Percentiles rank a stretch among this genome's conserved stretches.
phyloP scores from a whole-genome alignment of 1,139 yeast genomes.

The Blastobotrys petasosporus region DNA sequence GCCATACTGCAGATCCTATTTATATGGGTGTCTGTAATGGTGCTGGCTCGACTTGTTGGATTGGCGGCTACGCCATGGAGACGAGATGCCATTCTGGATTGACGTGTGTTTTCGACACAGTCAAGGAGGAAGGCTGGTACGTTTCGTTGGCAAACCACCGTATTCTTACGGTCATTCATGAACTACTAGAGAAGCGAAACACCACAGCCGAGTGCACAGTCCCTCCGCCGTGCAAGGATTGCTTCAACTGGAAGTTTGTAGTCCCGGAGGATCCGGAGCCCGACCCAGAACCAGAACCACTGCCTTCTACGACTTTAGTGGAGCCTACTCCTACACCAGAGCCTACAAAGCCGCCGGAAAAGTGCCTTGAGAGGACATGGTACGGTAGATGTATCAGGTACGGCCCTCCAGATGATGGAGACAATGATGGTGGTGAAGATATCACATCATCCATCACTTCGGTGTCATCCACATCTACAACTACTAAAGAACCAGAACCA shows the following conservation, averaged over 20 bases:
- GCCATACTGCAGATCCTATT: conserved; percentile 96
- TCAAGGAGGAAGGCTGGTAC: conserved; percentile 85
- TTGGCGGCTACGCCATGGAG: conserved; percentile 97
- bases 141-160: conserved; percentile 84
- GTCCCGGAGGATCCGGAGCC: conserved; percentile 33
- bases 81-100: conserved; percentile 91
- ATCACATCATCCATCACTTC: neutral
- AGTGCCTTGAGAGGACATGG: conserved; percentile 26
- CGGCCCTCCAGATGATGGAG: conserved; percentile 1
- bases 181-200: conserved; percentile 65
- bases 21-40: conserved; percentile 97
- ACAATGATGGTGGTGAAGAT: neutral
- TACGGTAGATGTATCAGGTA: conserved; percentile 24
- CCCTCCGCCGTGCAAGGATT: conserved; percentile 74
- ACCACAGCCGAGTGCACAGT: conserved; percentile 67
- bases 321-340: conserved; percentile 4
- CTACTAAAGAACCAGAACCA: conserved; percentile 1
- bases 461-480: conserved; percentile 4
- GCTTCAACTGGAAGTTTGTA: conserved; percentile 85
- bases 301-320: conserved; percentile 10
- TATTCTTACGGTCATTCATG: conserved; percentile 86
- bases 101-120: conserved; percentile 85
- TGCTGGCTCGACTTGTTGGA: conserved; percentile 80
- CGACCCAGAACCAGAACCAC: conserved; percentile 13
- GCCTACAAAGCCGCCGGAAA: conserved; percentile 12